Evolutionary conservation across 306 rosid genomes (phyloP).

Genomic region (Cucurbita moschata): DNA sequence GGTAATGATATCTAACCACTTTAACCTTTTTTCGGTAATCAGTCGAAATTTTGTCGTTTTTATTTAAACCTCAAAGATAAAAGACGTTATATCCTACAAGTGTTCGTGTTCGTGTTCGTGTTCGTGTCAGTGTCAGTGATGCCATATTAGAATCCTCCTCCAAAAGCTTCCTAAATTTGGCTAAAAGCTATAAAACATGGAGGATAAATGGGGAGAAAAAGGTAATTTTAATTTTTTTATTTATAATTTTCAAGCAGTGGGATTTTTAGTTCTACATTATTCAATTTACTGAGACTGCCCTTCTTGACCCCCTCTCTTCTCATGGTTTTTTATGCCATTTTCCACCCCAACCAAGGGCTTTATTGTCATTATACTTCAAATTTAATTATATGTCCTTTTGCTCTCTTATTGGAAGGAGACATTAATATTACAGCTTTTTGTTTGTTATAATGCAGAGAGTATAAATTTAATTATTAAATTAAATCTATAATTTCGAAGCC

Average conservation of each 20-base stretch:
- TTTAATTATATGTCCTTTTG: not conserved
- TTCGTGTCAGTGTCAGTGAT: too few species aligned
- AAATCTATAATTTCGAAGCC: not conserved
- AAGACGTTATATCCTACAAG: too few species aligned
- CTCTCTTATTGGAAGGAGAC: slow-evolving; percentile 31
- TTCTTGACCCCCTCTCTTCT: slow-evolving; percentile 8
- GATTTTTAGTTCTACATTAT: slow-evolving; percentile 13
- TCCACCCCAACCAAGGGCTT: slow-evolving; percentile 20
- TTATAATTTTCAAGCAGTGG: slow-evolving; percentile 43
- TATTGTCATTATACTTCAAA: slow-evolving; percentile 4
- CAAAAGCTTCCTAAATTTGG: too few species aligned
- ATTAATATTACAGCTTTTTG: slow-evolving; percentile 40
- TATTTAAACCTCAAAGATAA: too few species aligned
- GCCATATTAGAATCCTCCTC: too few species aligned
- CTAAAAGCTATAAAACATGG: too few species aligned
- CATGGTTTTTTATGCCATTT: slow-evolving; percentile 20
- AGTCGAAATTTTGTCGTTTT: not conserved
- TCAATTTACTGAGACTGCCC: not conserved
- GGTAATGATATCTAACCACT: not conserved
- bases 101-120: too few species aligned
- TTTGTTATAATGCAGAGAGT: not conserved
- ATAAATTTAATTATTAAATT: not conserved
- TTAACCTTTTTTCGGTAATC: too few species aligned
- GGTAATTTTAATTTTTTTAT: not conserved
- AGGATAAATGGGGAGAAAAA: too few species aligned